Percentiles rank a stretch among this genome's conserved stretches.
Conservation (phyloP, 129 eudicot species). For the Helianthus tuberosus region DNA sequence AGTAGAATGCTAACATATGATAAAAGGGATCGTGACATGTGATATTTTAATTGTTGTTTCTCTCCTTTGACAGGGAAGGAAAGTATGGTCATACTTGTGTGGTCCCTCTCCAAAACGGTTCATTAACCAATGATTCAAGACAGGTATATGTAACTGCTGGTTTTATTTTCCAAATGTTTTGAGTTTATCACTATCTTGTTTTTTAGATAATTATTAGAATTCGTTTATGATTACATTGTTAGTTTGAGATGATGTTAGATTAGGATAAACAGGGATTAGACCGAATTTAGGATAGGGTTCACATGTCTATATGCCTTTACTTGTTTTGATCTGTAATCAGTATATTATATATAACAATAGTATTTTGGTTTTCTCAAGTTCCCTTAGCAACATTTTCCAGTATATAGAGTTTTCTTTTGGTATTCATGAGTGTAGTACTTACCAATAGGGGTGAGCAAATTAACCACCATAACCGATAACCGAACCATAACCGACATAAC, state of each 20-base stretch:
- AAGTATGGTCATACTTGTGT: slow-evolving; percentile 95
- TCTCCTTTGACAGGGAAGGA: slow-evolving; percentile 64
- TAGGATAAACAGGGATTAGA: not conserved
- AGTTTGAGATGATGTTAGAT: not conserved
- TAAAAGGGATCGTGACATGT: slow-evolving; percentile 14
- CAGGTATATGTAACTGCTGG: slow-evolving; percentile 53
- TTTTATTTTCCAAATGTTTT: slow-evolving; percentile 1
- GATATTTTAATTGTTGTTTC: slow-evolving; percentile 14
- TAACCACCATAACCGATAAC: too few species aligned
- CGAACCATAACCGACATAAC: too few species aligned
- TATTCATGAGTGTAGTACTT: not conserved
- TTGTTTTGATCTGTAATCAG: not conserved
- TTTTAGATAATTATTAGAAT: not conserved
- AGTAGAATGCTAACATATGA: slow-evolving; percentile 5
- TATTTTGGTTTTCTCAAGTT: not conserved
- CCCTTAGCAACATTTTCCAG: not conserved
- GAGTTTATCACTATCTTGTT: not conserved
- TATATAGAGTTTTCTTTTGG: not conserved
- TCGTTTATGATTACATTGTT: not conserved
- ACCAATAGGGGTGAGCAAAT: too few species aligned
- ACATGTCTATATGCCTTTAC: not conserved
- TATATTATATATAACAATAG: not conserved
- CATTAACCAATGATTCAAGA: slow-evolving; percentile 49
- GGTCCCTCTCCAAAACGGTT: slow-evolving; percentile 81
- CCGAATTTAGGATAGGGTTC: not conserved